These are phyloP conservation scores for Malassezia sp. DNA, from an alignment of 1,284 basidiomycete species.

Conservation along the genomic window DNA sequence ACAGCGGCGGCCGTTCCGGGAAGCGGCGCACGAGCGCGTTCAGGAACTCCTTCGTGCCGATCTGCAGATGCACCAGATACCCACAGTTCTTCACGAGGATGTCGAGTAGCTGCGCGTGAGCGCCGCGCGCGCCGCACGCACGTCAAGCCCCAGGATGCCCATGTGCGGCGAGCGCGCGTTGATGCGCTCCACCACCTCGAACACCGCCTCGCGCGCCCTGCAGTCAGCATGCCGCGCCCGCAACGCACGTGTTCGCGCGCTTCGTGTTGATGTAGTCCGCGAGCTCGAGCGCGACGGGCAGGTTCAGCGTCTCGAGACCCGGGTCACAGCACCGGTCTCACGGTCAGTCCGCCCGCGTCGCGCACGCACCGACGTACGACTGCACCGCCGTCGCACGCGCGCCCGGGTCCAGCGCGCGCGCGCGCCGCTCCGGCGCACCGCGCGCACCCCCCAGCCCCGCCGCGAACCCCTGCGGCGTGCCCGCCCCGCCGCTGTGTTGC, in stretches of 20 bases:
- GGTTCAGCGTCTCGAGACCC: conserved; percentile 72
- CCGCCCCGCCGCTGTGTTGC: not conserved
- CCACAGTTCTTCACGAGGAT: conserved; percentile 90
- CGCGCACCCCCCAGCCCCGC: not conserved
- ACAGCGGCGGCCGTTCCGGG: conserved; percentile 89
- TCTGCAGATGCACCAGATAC: conserved; percentile 91
- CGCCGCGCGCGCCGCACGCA: not conserved
- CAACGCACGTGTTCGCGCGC: conserved; percentile 97
- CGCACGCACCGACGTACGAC: conserved; percentile 24
- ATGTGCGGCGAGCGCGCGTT: conserved; percentile 85
- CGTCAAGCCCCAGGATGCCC: conserved; percentile 58
- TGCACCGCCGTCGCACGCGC: conserved; percentile 24
- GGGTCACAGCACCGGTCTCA: conserved; percentile 76
- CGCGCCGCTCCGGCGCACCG: conserved; percentile 32
- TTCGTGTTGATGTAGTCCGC: conserved; percentile 85
- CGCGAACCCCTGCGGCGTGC: not conserved
- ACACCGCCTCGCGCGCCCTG: conserved; percentile 81
- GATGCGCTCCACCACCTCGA: conserved; percentile 65
- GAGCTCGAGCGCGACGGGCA: conserved; percentile 81
- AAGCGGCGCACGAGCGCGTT: conserved; percentile 97
- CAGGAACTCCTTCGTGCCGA: conserved; percentile 95
- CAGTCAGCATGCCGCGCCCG: too few species aligned
- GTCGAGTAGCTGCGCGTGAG: conserved; percentile 58
- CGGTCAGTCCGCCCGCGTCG: not conserved
- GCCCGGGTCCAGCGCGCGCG: conserved; percentile 29